Evolutionary conservation across 148 eudicot species (phyloP).

Genomic region (Diospyros kaki): DNA sequence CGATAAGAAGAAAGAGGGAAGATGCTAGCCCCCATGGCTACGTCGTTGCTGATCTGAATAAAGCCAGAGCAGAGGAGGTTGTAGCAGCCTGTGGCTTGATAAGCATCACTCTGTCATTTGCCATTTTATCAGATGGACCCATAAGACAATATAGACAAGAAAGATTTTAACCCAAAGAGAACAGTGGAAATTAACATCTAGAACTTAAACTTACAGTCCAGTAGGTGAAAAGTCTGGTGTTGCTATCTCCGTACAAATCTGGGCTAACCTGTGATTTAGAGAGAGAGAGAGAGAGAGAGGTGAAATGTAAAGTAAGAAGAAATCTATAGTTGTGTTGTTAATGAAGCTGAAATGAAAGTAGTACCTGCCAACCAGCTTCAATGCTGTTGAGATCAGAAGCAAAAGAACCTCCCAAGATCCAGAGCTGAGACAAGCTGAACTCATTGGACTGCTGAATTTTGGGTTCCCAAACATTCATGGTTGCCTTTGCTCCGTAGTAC

Average conservation of each 20-base stretch:
- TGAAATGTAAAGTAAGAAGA: too few species aligned
- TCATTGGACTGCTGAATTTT: conserved; percentile 88
- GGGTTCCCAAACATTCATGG: conserved; percentile 97
- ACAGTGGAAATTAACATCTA: background rate
- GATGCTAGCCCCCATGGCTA: conserved; percentile 99
- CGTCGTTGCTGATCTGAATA: conserved; percentile 85
- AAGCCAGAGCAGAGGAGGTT: conserved; percentile 94
- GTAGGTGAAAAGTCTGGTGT: conserved; percentile 97
- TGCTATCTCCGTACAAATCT: conserved; percentile 95
- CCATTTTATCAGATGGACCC: too few species aligned
- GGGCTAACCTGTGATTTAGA: conserved; percentile 71
- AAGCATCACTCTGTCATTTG: conserved; percentile 84
- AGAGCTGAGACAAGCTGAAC: conserved; percentile 93
- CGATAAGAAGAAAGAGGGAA: conserved; percentile 83
- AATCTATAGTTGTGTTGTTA: too few species aligned
- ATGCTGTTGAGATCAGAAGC: conserved; percentile 98
- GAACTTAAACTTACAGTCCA: conserved; percentile 72
- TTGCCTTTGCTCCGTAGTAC: conserved; percentile 92
- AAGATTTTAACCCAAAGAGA: background rate
- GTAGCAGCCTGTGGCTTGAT: conserved; percentile 99
- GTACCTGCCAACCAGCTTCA: conserved; percentile 99
- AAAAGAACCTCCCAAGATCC: conserved; percentile 94
- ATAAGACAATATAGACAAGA: too few species aligned
- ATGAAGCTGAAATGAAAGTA: background rate
- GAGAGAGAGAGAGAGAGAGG: too few species aligned